Evolutionary conservation across 192 early-diverging fungal genomes (phyloP).

Genomic region (Lobulomyces angularis): DNA sequence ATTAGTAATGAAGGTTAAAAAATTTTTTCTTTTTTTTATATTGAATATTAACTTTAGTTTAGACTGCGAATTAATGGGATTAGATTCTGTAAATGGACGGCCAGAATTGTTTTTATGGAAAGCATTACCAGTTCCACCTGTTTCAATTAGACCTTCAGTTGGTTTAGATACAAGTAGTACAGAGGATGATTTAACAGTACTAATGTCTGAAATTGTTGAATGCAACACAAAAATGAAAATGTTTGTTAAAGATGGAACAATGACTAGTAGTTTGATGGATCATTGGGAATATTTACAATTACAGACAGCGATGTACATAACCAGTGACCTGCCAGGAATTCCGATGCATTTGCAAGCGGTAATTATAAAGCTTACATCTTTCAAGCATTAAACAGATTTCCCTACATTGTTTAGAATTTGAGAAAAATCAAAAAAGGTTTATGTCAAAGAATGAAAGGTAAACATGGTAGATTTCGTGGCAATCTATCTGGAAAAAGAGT

Average conservation of each 20-base stretch:
- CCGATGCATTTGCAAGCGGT: constrained; percentile 40
- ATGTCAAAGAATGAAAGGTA: constrained; percentile 95
- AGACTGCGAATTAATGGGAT: constrained; percentile 89
- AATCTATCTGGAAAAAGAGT: constrained; percentile 99
- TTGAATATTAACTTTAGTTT: constrained; percentile 6
- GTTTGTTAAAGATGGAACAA: constrained; percentile 45
- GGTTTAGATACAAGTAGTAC: constrained; percentile 73
- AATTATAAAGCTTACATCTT: background rate
- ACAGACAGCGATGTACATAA: constrained; percentile 92
- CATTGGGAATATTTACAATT: constrained; percentile 94
- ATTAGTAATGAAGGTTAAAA: constrained; percentile 67
- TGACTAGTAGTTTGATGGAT: too few species aligned
- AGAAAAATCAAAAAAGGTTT: constrained; percentile 65
- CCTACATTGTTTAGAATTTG: constrained; percentile 23
- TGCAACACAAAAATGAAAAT: constrained; percentile 69
- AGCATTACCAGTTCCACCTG: constrained; percentile 87
- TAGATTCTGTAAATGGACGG: constrained; percentile 69
- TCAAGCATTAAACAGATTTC: constrained; percentile 4
- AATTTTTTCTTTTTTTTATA: background rate
- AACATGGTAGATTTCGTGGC: constrained; percentile 96
- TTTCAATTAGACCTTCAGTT: constrained; percentile 89
- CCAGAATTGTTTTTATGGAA: constrained; percentile 94
- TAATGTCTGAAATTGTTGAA: constrained; percentile 86
- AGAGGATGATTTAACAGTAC: constrained; percentile 94
- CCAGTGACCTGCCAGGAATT: constrained; percentile 86